Percentiles rank a stretch among this genome's conserved stretches.
phyloP scores from a whole-genome alignment of 805 yeast genomes.

The Lipomyces spencermartinsiae region DNA sequence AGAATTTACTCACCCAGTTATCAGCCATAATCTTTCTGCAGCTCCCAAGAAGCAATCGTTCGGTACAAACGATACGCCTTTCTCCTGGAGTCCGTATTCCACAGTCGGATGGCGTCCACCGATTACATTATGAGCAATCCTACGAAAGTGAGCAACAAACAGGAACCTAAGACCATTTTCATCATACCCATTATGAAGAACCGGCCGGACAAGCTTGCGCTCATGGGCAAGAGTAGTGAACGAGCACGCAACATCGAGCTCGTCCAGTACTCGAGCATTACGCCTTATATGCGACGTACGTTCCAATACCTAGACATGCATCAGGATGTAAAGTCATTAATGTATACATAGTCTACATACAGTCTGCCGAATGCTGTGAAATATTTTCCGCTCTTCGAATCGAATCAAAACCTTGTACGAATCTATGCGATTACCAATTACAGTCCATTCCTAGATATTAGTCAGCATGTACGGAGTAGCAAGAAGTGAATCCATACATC shows the following conservation, averaged over 20 bases:
- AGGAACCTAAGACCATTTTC: not conserved
- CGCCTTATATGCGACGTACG: constrained; percentile 50
- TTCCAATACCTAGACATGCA: constrained; percentile 11
- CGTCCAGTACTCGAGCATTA: constrained; percentile 61
- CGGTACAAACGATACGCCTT: constrained; percentile 57
- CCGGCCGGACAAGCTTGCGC: constrained; percentile 69
- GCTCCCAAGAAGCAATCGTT: constrained; percentile 49
- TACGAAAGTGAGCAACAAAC: not conserved
- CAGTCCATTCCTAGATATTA: constrained; percentile 51
- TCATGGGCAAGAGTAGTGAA: constrained; percentile 78
- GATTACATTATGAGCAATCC: constrained; percentile 46
- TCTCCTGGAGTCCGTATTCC: constrained; percentile 67
- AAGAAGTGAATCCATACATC: constrained; percentile 4
- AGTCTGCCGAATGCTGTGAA: constrained; percentile 25
- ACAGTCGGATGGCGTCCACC: constrained; percentile 88
- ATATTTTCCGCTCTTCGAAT: constrained; percentile 46
- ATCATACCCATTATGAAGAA: constrained; percentile 52
- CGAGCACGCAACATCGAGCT: constrained; percentile 73
- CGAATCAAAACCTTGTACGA: constrained; percentile 55
- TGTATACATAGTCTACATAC: not conserved
- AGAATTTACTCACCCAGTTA: constrained; percentile 29
- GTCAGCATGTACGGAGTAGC: not conserved
- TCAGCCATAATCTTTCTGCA: constrained; percentile 35
- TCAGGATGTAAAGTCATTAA: not conserved
- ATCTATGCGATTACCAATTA: constrained; percentile 58